Evolutionary conservation across 768 basidiomycete genomes (phyloP).

Genomic region (Hysterangium stoloniferum): DNA sequence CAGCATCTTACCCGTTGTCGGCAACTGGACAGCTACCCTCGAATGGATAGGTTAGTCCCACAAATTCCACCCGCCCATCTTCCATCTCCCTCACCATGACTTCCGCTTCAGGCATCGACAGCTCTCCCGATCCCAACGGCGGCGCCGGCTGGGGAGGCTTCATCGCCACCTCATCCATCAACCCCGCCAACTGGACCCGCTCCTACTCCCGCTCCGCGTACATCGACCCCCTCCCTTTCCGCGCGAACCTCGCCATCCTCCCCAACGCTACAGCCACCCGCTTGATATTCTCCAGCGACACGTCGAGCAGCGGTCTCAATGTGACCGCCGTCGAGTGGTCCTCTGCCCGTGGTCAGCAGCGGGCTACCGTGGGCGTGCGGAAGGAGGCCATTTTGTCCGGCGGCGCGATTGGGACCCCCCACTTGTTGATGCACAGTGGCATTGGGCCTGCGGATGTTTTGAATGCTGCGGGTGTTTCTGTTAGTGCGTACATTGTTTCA

Average conservation of each 20-base stretch:
- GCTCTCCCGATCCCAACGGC: constrained; percentile 35
- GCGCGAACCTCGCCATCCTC: constrained; percentile 57
- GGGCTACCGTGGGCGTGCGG: constrained; percentile 42
- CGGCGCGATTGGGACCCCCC: constrained; percentile 45
- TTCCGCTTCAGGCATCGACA: constrained; percentile 26
- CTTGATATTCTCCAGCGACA: constrained; percentile 33
- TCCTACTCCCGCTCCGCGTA: constrained; percentile 59
- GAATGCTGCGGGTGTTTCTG: constrained; percentile 34
- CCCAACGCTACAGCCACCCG: constrained; percentile 52
- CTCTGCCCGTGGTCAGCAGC: constrained; percentile 21
- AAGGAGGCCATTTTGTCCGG: constrained; percentile 44
- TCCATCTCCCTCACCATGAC: too few relatives aligned
- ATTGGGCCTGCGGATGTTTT: constrained; percentile 51
- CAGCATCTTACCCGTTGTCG: constrained; percentile 43
- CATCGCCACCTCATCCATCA: constrained; percentile 52
- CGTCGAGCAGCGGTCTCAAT: constrained; percentile 23
- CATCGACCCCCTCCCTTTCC: constrained; percentile 56
- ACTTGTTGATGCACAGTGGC: constrained; percentile 49
- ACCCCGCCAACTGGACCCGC: constrained; percentile 54
- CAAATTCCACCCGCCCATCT: too few relatives aligned
- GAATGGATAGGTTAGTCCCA: constrained; percentile 28
- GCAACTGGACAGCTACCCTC: constrained; percentile 49
- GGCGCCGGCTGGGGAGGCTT: constrained; percentile 44
- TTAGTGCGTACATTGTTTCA: constrained; percentile 18
- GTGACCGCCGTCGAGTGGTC: constrained; percentile 46